A percentile compares a stretch with the other conserved stretches of the same genome.
Conservation (phyloP, 164 flowering plant species). For the Stephania yunnanensis region DNA sequence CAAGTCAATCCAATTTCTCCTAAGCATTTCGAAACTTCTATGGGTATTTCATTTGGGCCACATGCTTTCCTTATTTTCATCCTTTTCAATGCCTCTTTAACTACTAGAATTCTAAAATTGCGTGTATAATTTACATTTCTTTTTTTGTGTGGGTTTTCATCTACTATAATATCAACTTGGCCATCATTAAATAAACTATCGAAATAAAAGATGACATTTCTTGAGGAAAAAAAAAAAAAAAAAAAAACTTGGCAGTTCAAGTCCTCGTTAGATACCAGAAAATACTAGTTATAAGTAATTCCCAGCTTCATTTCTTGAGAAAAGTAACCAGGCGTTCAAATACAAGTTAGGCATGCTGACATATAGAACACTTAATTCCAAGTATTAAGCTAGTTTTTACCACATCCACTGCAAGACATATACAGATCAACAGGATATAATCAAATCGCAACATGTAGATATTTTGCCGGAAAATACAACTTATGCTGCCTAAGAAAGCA, state of each 20-base stretch:
- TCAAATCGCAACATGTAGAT: neutral
- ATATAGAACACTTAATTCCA: neutral
- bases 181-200: too few species aligned
- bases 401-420: neutral
- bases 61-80: too few species aligned
- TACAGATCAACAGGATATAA: neutral
- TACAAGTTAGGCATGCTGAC: neutral
- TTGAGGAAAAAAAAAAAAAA: too few species aligned
- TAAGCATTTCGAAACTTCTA: too few species aligned
- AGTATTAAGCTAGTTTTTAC: neutral
- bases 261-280: neutral
- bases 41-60: too few species aligned
- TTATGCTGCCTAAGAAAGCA: neutral
- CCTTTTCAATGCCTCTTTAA: too few species aligned
- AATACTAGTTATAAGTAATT: neutral
- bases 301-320: neutral
- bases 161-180: too few species aligned
- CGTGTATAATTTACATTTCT: too few species aligned
- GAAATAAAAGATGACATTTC: neutral
- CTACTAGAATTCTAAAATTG: too few species aligned
- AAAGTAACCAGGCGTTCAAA: neutral
- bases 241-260: too few species aligned
- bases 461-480: neutral
- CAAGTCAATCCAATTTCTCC: too few species aligned
- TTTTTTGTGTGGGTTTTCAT: too few species aligned